Base-by-base conservation (phyloP, 2,329 filamentous ascomycete genomes). In the Penicillium occitanis region DNA sequence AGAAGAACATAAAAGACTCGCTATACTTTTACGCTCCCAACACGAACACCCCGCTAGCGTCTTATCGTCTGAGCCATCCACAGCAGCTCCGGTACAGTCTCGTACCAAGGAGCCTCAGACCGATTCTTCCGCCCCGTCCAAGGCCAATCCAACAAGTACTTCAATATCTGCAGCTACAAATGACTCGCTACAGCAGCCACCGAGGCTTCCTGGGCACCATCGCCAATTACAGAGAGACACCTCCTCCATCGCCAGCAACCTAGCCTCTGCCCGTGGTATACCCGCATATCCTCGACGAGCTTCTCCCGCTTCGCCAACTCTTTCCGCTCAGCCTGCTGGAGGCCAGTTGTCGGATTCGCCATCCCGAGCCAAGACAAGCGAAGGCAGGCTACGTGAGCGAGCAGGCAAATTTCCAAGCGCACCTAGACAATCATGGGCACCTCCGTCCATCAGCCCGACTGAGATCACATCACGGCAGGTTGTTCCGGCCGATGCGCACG, bases 221-320 rank as follows among this genome's bases (percentile, higher is more conserved):
- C 80, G 85, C 65, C 71, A 81, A 75, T 87, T 76, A 2, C 83
- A 87, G 30, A 87, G 92, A 66, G 90, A 93, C 66, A 87, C 89
- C 2, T 92, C 92, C 0, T 96, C 92, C 1, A 96, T 97, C 68
- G 92, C 92, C 30, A 96, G 88, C 78, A 96, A 96, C 73, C 81
- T 97, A 51, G 93, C 93, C 14, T 92, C 92, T 14, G 92, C 92
- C 37, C 86, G 93, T 69, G 93, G 93, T 19, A 96, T 96, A 50
- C 84, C 84, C 1, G 77, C 81, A 3, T 80, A 81, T 42, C 79
- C 80, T 62, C 79, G 79, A 67, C 84, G 89, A 68, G 85, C 88
- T 28, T 88, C 90, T 68, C 89, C 90, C 2, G 85, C 88, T 11
- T 90, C 87, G 4, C 90, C 91, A 0, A 90, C 90, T 65, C 81